Evolutionary conservation across 768 basidiomycete genomes (phyloP).

Genomic region (Amanita muscaria): DNA sequence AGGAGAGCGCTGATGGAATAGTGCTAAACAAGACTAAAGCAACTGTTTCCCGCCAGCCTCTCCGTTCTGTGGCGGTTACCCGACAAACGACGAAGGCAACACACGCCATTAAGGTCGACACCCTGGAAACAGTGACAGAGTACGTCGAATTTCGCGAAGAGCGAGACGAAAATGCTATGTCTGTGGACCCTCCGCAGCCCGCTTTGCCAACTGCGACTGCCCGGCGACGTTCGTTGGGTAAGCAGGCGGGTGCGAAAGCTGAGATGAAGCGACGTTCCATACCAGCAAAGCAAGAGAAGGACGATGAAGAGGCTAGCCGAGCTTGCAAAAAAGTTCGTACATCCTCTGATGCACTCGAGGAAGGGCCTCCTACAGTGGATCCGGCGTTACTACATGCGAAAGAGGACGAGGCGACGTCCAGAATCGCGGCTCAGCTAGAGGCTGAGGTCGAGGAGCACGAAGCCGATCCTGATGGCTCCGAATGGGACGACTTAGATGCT

Average conservation of each 20-base stretch:
- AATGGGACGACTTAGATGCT: constrained; percentile 89
- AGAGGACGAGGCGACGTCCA: constrained; percentile 35
- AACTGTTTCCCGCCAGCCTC: constrained; percentile 39
- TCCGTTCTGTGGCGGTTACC: constrained; percentile 42
- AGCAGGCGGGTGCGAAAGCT: constrained; percentile 21
- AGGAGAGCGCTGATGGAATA: constrained; percentile 54
- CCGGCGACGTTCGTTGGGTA: constrained; percentile 24
- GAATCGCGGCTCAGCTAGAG: constrained; percentile 43
- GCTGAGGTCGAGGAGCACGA: constrained; percentile 45
- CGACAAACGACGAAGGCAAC: constrained; percentile 29
- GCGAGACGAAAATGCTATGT: constrained; percentile 46
- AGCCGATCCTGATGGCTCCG: constrained; percentile 53
- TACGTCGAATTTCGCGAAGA: constrained; percentile 18
- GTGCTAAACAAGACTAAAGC: constrained; percentile 43
- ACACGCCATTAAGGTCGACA: constrained; percentile 15
- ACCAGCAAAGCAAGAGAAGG: constrained; percentile 24
- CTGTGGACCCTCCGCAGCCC: constrained; percentile 34
- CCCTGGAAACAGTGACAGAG: constrained; percentile 22
- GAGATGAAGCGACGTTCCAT: constrained; percentile 20
- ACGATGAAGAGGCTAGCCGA: constrained; percentile 50
- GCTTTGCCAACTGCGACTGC: constrained; percentile 34
- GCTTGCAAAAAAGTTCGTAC: constrained; percentile 66
- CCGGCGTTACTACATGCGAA: constrained; percentile 24
- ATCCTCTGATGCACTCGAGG: constrained; percentile 56
- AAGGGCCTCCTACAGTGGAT: constrained; percentile 17